These are phyloP conservation scores for Umbelopsis isabellina DNA, from an alignment of 192 early-diverging fungal genomes.

Conservation along the genomic window DNA sequence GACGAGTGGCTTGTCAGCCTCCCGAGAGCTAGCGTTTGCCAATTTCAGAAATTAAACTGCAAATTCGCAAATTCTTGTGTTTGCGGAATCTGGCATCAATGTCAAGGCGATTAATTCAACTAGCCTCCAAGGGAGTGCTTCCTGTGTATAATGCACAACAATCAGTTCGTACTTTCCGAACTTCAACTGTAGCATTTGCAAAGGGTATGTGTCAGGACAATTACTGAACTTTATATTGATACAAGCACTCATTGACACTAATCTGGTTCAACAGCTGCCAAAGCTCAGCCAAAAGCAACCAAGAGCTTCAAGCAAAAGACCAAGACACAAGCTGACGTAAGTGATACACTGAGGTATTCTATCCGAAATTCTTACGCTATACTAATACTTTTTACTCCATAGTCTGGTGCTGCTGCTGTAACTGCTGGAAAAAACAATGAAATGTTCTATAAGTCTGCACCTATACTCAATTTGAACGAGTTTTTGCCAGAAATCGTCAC, in stretches of 20 bases:
- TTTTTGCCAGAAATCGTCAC: conserved; percentile 31
- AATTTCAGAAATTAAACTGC: neutral
- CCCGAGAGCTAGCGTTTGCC: neutral
- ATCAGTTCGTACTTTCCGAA: conserved; percentile 12
- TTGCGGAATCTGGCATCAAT: conserved; percentile 5
- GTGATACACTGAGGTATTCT: neutral
- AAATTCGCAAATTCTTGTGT: neutral
- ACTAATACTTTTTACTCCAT: neutral
- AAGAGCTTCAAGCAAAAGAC: conserved; percentile 18
- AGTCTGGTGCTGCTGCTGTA: neutral
- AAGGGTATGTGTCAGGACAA: neutral
- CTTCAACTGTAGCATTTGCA: conserved; percentile 1
- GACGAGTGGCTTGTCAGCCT: neutral
- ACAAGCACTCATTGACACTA: neutral
- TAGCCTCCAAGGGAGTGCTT: conserved; percentile 19
- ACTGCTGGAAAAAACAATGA: conserved; percentile 26
- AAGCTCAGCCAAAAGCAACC: conserved; percentile 16
- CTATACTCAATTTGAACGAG: conserved; percentile 23
- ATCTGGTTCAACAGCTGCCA: conserved; percentile 17
- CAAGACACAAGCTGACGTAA: neutral
- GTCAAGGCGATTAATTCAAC: conserved; percentile 16
- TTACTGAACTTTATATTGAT: neutral
- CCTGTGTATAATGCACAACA: conserved; percentile 6
- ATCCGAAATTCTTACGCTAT: neutral
- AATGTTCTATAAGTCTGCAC: conserved; percentile 26